Evolutionary conservation across 352 stramenopile species (phyloP), one percentile per base, ranked within the genome.

Genomic region (Thalassiosira mediterranea): DNA sequence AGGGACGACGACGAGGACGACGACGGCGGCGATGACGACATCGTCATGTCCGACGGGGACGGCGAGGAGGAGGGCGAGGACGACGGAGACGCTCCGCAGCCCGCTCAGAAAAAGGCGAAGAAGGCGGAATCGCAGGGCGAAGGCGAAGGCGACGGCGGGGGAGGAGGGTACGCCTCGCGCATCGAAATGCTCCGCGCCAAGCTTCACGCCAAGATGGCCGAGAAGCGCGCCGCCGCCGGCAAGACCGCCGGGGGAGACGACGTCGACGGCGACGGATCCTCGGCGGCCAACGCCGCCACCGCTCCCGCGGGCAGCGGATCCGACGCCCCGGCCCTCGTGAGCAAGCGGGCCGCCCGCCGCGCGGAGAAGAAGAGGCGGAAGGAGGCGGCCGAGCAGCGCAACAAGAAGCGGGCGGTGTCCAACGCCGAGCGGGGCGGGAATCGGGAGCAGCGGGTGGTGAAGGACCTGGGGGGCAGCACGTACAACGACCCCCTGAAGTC

Each of bases 141-240:
- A 82, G n/a, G n/a, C n/a, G n/a, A n/a, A n/a, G n/a, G n/a, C n/a
- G n/a, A n/a, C n/a, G n/a, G n/a, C n/a, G n/a, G 73, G 0, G 64
- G 59, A 13, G 74, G 73, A 13, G 42, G 23, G 7, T 72, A 70
- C 28, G 60, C 71, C 8, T 92, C 86, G 32, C 75, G 86, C 4
- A 92, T 92, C 57, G 86, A 92, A 80, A 75, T 71, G 26, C 56
- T 92, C 34, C 78, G 86, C 11, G 86, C 74, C 25, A 88, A 88
- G 44, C 53, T 92, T 0, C 86, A 87, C 46, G 83, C 81, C 38
- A 92, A 90, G 62, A 74, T 92, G 29, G 81, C 76, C 2, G 72
- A 86, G 46, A 87, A 88, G 68, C 64, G 73, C 58, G 61, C 53
- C 37, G 61, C 32, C 13, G 61, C 65, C 49, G 73, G 66, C 4